phyloP scores from a whole-genome alignment of 2,329 filamentous ascomycete genomes.

The Paraphoma chrysanthemicola region DNA sequence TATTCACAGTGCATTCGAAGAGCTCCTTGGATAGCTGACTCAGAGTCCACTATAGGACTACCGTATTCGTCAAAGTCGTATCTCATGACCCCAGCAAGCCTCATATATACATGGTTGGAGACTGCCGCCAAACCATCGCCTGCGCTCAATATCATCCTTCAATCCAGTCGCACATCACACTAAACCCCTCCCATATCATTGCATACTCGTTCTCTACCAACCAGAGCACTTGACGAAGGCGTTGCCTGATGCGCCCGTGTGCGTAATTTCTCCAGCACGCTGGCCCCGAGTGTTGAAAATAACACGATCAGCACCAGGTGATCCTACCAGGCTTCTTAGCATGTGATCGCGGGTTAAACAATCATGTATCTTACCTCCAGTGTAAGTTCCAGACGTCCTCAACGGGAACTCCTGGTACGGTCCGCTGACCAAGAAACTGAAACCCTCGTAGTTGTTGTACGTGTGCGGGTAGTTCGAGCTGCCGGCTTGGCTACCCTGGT shows the following conservation, averaged over 20 bases:
- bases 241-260: conserved; percentile 72
- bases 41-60: no score
- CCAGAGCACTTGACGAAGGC: conserved; percentile 70
- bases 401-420: conserved; percentile 72
- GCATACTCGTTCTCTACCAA: conserved; percentile 11
- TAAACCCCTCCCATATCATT: no score
- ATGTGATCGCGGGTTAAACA: not conserved
- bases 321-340: conserved; percentile 49
- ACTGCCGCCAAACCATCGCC: no score
- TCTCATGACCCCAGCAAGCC: no score
- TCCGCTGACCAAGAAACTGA: conserved; percentile 63
- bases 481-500: conserved; percentile 46
- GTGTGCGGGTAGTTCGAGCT: conserved; percentile 62
- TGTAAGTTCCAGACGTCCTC: conserved; percentile 59
- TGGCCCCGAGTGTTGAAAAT: conserved; percentile 65
- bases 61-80: no score
- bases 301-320: conserved; percentile 71
- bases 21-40: no score
- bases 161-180: no score
- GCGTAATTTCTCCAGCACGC: conserved; percentile 71
- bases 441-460: conserved; percentile 70
- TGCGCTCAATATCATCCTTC: no score
- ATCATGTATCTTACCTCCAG: conserved; percentile 56
- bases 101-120: no score
- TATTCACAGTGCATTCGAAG: no score